phyloP scores from a whole-genome alignment of 2,329 filamentous ascomycete genomes.

The Plenodomus tracheiphilus region DNA sequence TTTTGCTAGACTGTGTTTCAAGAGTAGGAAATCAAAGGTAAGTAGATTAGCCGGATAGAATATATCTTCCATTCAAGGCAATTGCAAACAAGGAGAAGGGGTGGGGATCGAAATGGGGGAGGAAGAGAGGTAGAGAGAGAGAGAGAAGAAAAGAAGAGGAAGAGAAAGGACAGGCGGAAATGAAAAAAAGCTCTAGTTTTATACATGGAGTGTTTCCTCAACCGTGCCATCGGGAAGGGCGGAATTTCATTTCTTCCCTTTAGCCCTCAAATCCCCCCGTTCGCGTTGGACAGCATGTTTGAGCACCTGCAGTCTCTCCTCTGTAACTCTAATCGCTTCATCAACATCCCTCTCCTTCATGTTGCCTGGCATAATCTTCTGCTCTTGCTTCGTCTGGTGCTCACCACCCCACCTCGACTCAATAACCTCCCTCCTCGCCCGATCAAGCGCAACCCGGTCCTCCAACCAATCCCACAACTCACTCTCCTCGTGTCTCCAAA shows the following conservation, averaged over 20 bases:
- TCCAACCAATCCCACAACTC: constrained; percentile 94
- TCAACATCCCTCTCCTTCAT: constrained; percentile 76
- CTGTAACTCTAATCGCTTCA: constrained; percentile 81
- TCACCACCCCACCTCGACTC: not conserved
- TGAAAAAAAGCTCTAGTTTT: too few species aligned
- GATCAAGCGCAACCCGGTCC: constrained; percentile 76
- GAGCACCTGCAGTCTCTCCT: constrained; percentile 78
- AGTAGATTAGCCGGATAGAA: too few species aligned
- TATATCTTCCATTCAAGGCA: too few species aligned
- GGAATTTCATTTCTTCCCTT: constrained; percentile 21
- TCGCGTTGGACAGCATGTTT: constrained; percentile 65
- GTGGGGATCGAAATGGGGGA: too few species aligned
- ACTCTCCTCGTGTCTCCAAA: constrained; percentile 86
- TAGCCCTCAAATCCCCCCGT: constrained; percentile 22
- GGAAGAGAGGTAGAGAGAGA: too few species aligned
- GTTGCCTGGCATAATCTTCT: constrained; percentile 32
- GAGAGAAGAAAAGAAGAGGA: too few species aligned
- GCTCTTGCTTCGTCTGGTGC: not conserved
- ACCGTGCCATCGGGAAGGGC: too few species aligned
- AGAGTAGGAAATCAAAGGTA: too few species aligned
- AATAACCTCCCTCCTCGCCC: constrained; percentile 22
- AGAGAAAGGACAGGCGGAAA: too few species aligned
- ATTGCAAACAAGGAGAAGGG: too few species aligned
- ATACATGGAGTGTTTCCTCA: too few species aligned
- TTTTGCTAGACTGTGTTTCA: too few species aligned